A percentile compares a stretch with the other conserved stretches of the same genome.
These are phyloP conservation scores for Microbotryum lychnidis-dioicae DNA, from an alignment of 1,284 basidiomycete genomes.

Conservation along the genomic window DNA sequence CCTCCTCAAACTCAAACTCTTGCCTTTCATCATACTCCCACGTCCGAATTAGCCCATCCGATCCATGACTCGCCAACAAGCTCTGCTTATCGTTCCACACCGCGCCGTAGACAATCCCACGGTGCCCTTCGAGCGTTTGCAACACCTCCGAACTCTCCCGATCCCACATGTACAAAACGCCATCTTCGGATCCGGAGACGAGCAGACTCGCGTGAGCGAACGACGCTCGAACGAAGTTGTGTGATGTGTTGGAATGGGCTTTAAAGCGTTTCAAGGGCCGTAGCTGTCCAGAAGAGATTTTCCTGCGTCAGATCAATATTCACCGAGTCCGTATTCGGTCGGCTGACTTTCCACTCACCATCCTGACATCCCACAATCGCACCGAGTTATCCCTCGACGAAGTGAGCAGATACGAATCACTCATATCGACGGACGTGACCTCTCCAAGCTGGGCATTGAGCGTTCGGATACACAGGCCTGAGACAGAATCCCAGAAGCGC, in stretches of 20 bases:
- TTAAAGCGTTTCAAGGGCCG: constrained; percentile 45
- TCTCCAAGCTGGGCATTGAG: constrained; percentile 46
- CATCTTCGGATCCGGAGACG: constrained; percentile 44
- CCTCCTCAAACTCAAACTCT: not conserved
- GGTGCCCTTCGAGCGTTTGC: constrained; percentile 39
- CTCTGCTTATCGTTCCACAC: constrained; percentile 42
- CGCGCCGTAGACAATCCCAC: constrained; percentile 40
- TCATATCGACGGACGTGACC: constrained; percentile 45
- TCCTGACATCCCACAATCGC: constrained; percentile 42
- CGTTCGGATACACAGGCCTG: constrained; percentile 44
- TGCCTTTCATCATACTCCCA: constrained; percentile 37
- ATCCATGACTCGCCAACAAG: constrained; percentile 42
- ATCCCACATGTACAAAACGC: constrained; percentile 39
- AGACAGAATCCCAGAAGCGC: constrained; percentile 46
- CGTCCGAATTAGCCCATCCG: constrained; percentile 44
- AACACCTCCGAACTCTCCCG: constrained; percentile 37
- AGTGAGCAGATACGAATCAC: constrained; percentile 44
- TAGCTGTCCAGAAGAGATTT: constrained; percentile 34
- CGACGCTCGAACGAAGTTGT: constrained; percentile 45
- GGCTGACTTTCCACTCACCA: constrained; percentile 34
- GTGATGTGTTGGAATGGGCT: constrained; percentile 47
- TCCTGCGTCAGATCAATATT: not conserved
- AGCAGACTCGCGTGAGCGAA: constrained; percentile 44
- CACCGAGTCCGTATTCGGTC: constrained; percentile 19
- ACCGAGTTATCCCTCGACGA: constrained; percentile 47